Conservation (phyloP, 2,329 filamentous ascomycete genomes). For the Purpureocillium lavendulum region DNA sequence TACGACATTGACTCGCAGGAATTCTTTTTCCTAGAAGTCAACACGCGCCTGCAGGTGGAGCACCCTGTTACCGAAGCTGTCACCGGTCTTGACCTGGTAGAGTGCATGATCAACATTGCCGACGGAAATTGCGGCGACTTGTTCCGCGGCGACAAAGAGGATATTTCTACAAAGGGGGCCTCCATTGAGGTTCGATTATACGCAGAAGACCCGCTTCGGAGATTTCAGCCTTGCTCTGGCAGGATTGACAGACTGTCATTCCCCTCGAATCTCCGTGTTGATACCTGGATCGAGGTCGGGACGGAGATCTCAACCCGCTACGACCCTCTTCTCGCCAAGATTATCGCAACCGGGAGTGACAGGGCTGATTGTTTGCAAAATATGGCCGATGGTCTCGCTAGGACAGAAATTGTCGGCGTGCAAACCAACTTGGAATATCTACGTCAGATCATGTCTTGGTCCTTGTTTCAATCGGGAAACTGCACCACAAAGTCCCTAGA, state of each 20-base stretch:
- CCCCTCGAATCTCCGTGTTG: slow-evolving; percentile 45
- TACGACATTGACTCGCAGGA: slow-evolving; percentile 25
- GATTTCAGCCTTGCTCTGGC: slow-evolving; percentile 52
- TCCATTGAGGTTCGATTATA: slow-evolving; percentile 32
- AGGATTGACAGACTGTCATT: slow-evolving; percentile 48
- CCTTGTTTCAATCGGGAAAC: slow-evolving; percentile 16
- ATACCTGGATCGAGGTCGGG: slow-evolving; percentile 60
- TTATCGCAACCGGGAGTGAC: slow-evolving; percentile 56
- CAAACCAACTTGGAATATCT: slow-evolving; percentile 27
- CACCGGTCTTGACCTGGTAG: slow-evolving; percentile 64
- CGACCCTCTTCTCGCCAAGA: slow-evolving; percentile 69
- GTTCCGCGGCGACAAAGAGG: slow-evolving; percentile 7
- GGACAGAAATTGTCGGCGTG: slow-evolving; percentile 24
- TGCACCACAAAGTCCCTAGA: slow-evolving; percentile 26
- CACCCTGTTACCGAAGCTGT: slow-evolving; percentile 60
- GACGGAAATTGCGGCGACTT: slow-evolving; percentile 4
- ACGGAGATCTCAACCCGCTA: slow-evolving; percentile 68
- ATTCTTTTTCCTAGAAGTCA: slow-evolving; percentile 41
- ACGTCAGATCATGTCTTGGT: slow-evolving; percentile 17
- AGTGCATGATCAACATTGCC: slow-evolving; percentile 32
- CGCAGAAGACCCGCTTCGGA: slow-evolving; percentile 44
- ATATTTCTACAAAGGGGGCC: slow-evolving; percentile 11
- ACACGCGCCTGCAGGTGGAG: slow-evolving; percentile 41
- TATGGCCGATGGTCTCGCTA: slow-evolving; percentile 50
- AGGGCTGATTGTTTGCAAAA: slow-evolving; percentile 56